phyloP scores from a whole-genome alignment of 352 stramenopile genomes.

The Phytopythium cucurbitacearum region DNA sequence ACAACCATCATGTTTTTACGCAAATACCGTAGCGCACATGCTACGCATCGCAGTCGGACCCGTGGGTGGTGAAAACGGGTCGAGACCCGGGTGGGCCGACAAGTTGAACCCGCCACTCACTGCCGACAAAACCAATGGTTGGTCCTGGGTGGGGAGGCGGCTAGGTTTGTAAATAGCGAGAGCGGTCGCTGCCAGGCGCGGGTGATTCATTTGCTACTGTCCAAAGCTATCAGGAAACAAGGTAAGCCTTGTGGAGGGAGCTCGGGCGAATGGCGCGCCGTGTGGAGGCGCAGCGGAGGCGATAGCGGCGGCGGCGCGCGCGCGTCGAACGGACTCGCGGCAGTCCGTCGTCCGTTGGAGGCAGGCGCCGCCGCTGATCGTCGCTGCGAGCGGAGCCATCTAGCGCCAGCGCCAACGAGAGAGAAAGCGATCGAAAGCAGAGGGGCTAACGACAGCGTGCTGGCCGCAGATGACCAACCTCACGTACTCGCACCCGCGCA shows the following conservation, averaged over 20 bases:
- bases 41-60: background rate
- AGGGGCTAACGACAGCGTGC: constrained; percentile 3
- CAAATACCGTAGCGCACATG: background rate
- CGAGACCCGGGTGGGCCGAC: background rate
- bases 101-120: background rate
- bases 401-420: background rate
- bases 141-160: constrained; percentile 28
- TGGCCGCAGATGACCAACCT: constrained; percentile 88
- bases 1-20: constrained; percentile 2
- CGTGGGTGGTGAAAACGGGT: background rate
- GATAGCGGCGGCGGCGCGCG: background rate
- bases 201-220: constrained; percentile 77
- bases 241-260: constrained; percentile 27
- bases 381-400: no score
- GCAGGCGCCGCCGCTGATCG: no score
- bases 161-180: constrained; percentile 31
- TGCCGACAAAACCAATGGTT: constrained; percentile 46
- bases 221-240: constrained; percentile 87
- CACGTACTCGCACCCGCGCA: constrained; percentile 82
- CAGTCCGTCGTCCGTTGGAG: background rate
- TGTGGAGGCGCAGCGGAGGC: constrained; percentile 2
- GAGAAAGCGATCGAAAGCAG: no score
- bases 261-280: background rate
- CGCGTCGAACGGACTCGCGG: background rate
- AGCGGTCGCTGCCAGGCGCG: constrained; percentile 11